Evolutionary conservation across 192 early-diverging fungal species (phyloP).

Genomic region (Coemansia sp.): DNA sequence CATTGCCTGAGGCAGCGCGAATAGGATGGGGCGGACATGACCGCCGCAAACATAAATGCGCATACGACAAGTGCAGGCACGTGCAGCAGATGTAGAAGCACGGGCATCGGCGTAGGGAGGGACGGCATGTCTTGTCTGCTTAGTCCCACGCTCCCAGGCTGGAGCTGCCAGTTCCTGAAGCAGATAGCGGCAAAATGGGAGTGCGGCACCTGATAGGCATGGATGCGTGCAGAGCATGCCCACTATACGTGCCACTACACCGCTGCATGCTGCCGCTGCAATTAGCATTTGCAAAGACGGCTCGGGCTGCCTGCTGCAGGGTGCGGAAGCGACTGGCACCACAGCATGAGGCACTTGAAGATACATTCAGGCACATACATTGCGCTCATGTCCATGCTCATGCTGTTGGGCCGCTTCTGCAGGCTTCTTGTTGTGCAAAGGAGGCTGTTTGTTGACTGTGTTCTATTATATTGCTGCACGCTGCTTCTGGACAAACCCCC

Average conservation of each 20-base stretch:
- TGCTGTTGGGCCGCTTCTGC: not conserved
- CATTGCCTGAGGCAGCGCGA: not conserved
- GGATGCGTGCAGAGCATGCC: constrained; percentile 1
- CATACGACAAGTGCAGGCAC: not conserved
- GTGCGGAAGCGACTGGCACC: constrained; percentile 1
- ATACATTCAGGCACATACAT: not conserved
- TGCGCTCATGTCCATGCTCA: not conserved
- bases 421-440: not conserved
- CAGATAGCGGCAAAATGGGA: not conserved
- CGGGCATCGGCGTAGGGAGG: constrained; percentile 2
- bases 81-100: constrained; percentile 1
- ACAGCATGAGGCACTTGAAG: not conserved
- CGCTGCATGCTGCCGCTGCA: constrained; percentile 7
- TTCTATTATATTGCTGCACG: constrained; percentile 7
- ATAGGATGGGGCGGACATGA: not conserved
- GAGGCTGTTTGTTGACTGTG: constrained; percentile 24
- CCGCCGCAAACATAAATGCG: not conserved
- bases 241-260: constrained; percentile 21
- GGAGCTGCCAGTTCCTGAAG: not conserved
- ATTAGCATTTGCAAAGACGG: not conserved
- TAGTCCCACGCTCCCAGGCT: not conserved
- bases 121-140: not conserved
- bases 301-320: constrained; percentile 9
- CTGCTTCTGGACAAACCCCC: constrained; percentile 2
- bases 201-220: not conserved